These are phyloP conservation scores for Beauveria bassiana DNA, from an alignment of 2,329 filamentous ascomycete genomes.

Conservation along the genomic window DNA sequence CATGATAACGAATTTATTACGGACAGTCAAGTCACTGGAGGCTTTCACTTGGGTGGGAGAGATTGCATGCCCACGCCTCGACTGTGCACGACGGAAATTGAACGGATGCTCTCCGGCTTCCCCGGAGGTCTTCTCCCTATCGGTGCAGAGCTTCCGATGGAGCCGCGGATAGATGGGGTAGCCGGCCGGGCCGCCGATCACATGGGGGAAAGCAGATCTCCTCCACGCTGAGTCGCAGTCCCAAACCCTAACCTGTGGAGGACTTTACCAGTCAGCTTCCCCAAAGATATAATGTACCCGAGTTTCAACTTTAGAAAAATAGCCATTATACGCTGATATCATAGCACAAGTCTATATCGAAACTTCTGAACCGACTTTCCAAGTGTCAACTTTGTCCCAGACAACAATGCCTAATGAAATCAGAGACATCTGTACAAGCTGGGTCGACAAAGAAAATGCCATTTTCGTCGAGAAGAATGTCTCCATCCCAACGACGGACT, in stretches of 20 bases:
- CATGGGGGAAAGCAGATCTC: too few relatives aligned
- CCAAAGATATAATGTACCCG: neutral
- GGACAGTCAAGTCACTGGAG: neutral
- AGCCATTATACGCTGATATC: neutral
- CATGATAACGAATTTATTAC: neutral
- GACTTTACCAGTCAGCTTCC: too few relatives aligned
- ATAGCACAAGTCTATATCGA: neutral
- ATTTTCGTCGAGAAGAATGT: conserved; percentile 27
- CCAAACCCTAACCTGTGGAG: too few relatives aligned
- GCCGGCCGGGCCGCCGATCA: too few relatives aligned
- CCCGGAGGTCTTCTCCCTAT: neutral
- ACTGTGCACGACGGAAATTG: neutral
- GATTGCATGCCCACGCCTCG: neutral
- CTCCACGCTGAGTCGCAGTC: too few relatives aligned
- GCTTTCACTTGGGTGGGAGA: neutral
- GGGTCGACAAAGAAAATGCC: conserved; percentile 23
- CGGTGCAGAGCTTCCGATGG: too few relatives aligned
- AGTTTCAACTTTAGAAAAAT: neutral
- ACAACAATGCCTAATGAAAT: conserved; percentile 23
- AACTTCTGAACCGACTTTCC: neutral
- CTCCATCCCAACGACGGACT: too few relatives aligned
- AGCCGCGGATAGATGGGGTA: too few relatives aligned
- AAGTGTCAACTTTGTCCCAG: neutral
- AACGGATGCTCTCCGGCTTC: neutral
- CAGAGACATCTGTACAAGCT: conserved; percentile 18